Base-by-base conservation (phyloP, 2,329 filamentous ascomycete species). In the Neodidymelliopsis sp. region DNA sequence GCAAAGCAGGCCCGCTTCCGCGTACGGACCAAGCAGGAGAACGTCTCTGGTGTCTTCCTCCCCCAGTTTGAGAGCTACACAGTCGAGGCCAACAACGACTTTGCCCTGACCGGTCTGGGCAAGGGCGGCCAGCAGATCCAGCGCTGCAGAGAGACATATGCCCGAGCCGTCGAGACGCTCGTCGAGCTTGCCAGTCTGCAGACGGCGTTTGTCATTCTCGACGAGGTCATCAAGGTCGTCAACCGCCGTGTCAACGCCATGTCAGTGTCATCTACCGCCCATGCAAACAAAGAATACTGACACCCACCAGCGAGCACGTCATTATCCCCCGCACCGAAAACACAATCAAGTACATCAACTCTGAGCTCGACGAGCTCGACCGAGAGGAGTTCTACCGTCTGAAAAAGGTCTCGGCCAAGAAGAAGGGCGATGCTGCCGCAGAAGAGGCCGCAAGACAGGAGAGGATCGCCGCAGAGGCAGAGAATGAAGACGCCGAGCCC, bases 261-360 rank as follows among this genome's bases (percentile, higher is more conserved):
- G 87, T 91, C 77, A 74, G 84, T 78, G 54, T 54, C 19, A 19
- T 25, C n/a, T 23, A 39, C 31, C 19, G 29, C 19, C 13, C 12
- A 11, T 16, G 20, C 18, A 13, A 6, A 2, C 9, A 16, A 28
- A 24, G 22, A 16, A 35, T 41, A 27, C 66, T 71, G 39, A 71
- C 54, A 15, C 2, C 22, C 38, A 20, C 13, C 60, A 89, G 85
- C 67, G 90, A 94, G 75, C 89, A 95, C 73, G 90, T 99, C 63
- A 97, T 99, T 63, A 99, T 99, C 66, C 94, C 94, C 10, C 84
- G 94, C 60, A 99, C 94, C 11, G 94, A 99, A 74, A 99, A 97
- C 69, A 99, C 94, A n/a, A 99, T 99, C 79, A 97, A 96, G 77
- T 99, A 97, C 70, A 97, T 97, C 81, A 97, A 97, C 77, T 96